These are phyloP conservation scores for Margaritispora aquatica DNA, from an alignment of 495 filamentous ascomycete species.

Conservation along the genomic window DNA sequence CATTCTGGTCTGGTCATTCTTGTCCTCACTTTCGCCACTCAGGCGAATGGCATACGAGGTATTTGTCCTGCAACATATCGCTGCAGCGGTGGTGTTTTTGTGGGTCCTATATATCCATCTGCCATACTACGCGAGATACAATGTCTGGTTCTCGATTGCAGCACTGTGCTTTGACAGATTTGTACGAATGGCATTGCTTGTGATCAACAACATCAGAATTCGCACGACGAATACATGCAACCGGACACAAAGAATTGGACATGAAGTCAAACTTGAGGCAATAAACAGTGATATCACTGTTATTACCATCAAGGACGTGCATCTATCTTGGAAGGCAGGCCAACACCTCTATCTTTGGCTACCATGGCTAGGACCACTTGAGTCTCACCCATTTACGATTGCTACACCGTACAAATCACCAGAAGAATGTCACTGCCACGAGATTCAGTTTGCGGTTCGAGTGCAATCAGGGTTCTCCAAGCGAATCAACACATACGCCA, in stretches of 20 bases:
- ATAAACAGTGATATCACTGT: slow-evolving; percentile 55
- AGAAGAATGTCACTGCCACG: slow-evolving; percentile 45
- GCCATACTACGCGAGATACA: slow-evolving; percentile 45
- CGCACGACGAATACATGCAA: slow-evolving; percentile 27
- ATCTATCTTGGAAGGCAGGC: slow-evolving; percentile 67
- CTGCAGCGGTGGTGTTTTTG: slow-evolving; percentile 61
- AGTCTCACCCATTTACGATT: slow-evolving; percentile 82
- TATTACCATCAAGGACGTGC: slow-evolving; percentile 61
- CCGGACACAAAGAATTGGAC: slow-evolving; percentile 33
- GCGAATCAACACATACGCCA: slow-evolving; percentile 56
- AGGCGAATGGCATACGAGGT: slow-evolving; percentile 68
- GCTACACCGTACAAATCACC: slow-evolving; percentile 37
- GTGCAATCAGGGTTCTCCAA: slow-evolving; percentile 66
- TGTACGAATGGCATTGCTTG: slow-evolving; percentile 39
- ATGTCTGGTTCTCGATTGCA: slow-evolving; percentile 70
- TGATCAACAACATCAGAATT: slow-evolving; percentile 59
- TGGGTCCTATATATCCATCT: slow-evolving; percentile 61
- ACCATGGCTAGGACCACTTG: slow-evolving; percentile 59
- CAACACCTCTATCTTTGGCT: slow-evolving; percentile 75
- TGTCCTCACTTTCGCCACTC: slow-evolving; percentile 63
- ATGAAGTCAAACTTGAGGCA: slow-evolving; percentile 56
- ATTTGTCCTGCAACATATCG: slow-evolving; percentile 75
- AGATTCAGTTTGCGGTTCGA: slow-evolving; percentile 67
- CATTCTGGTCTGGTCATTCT: slow-evolving; percentile 62
- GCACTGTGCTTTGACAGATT: slow-evolving; percentile 65